These are phyloP conservation scores for Paxillus ammoniavirescens DNA, from an alignment of 768 basidiomycete species.

Conservation along the genomic window DNA sequence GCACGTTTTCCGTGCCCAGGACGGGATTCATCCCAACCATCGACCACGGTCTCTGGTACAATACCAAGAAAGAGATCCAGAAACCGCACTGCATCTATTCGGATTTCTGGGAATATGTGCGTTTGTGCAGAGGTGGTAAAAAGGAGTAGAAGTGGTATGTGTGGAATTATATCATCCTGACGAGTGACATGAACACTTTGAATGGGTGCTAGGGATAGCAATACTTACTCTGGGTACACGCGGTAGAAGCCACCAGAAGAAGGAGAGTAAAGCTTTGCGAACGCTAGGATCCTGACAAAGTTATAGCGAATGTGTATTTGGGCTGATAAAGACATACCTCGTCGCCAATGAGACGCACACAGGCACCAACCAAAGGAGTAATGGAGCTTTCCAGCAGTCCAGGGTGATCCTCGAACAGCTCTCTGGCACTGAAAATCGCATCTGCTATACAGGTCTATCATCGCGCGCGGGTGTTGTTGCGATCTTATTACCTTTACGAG, in stretches of 20 bases:
- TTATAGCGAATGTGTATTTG: background rate
- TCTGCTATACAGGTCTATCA: constrained; percentile 41
- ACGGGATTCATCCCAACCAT: constrained; percentile 61
- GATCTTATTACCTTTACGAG: constrained; percentile 60
- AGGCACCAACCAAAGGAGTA: constrained; percentile 53
- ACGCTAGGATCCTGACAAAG: constrained; percentile 69
- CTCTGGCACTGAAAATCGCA: constrained; percentile 68
- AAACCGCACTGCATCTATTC: constrained; percentile 84
- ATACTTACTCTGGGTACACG: constrained; percentile 53
- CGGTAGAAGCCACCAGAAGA: constrained; percentile 73
- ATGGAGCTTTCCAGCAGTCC: constrained; percentile 51
- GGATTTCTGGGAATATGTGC: constrained; percentile 93
- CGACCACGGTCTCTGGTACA: constrained; percentile 65
- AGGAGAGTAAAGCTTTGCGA: constrained; percentile 65
- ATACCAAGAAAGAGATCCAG: constrained; percentile 70
- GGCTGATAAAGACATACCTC: constrained; percentile 51
- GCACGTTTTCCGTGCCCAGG: constrained; percentile 59
- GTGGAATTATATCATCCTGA: constrained; percentile 72
- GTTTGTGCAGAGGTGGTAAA: constrained; percentile 90
- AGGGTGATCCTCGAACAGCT: constrained; percentile 66
- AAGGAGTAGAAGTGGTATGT: constrained; percentile 72
- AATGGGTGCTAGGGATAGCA: background rate
- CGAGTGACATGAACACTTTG: constrained; percentile 7
- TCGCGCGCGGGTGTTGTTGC: background rate
- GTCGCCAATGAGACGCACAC: constrained; percentile 75